A percentile compares a stretch with the other conserved stretches of the same genome.
These are phyloP conservation scores for Gentiana straminea DNA, from an alignment of 257 asterid species.

Conservation along the genomic window DNA sequence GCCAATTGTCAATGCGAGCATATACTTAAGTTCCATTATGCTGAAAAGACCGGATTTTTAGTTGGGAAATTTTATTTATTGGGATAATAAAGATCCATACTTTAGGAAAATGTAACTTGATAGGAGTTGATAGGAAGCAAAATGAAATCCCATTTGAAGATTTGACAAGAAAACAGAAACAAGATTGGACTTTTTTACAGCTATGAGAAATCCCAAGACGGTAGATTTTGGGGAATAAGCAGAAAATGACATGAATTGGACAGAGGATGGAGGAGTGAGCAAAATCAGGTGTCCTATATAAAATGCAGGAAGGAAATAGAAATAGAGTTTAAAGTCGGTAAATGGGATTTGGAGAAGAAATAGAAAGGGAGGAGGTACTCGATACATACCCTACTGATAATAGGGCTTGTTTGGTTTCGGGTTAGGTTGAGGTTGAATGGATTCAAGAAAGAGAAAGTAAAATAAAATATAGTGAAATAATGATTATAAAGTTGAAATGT, in stretches of 20 bases:
- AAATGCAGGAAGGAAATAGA: constrained; percentile 2
- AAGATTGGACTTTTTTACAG: constrained; percentile 10
- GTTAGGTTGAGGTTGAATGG: no score
- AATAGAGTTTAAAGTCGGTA: constrained; percentile 7
- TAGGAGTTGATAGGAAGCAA: constrained; percentile 16
- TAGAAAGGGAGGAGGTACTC: no score
- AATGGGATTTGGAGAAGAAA: constrained; percentile 15
- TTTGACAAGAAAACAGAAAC: constrained; percentile 15
- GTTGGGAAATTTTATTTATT: constrained; percentile 6
- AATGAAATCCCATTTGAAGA: constrained; percentile 9
- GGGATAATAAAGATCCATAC: constrained; percentile 28
- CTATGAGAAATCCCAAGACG: constrained; percentile 16
- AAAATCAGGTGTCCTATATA: background rate
- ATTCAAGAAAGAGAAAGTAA: no score
- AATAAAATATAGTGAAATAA: no score
- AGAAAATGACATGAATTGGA: constrained; percentile 9
- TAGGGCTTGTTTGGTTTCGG: no score
- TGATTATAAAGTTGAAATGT: no score
- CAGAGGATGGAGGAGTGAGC: background rate
- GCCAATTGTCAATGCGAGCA: constrained; percentile 35
- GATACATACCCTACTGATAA: no score
- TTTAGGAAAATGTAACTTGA: constrained; percentile 17
- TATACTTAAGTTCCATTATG: constrained; percentile 44
- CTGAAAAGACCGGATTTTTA: constrained; percentile 4
- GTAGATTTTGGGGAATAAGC: constrained; percentile 4